A percentile compares a stretch with the other conserved stretches of the same genome.
Evolutionary conservation across 2,329 filamentous ascomycete species (phyloP).

Genomic region (Alternaria triticimaculans): DNA sequence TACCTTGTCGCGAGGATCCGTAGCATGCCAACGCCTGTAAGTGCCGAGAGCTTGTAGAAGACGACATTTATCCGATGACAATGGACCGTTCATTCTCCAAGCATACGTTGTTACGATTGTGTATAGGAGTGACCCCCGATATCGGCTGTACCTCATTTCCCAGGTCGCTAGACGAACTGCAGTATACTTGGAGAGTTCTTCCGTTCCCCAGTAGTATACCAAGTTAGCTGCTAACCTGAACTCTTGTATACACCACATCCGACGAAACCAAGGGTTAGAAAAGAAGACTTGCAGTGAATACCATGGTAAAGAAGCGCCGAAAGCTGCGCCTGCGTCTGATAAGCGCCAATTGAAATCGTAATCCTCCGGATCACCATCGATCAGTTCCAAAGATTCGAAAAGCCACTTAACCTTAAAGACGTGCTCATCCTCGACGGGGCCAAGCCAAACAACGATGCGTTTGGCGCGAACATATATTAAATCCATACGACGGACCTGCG

Average conservation of each 20-base stretch:
- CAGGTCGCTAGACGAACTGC: not conserved
- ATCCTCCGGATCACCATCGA: not conserved
- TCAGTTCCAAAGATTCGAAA: not conserved
- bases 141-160: fast-evolving
- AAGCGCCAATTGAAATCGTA: not conserved
- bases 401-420: not conserved
- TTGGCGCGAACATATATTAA: not conserved
- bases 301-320: not conserved
- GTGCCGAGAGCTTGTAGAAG: not conserved
- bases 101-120: too few relatives aligned
- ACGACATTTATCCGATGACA: not conserved
- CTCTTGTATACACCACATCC: not conserved
- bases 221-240: not conserved
- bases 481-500: not conserved
- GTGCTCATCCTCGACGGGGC: not conserved
- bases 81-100: not conserved
- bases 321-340: not conserved
- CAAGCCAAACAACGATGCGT: not conserved
- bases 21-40: not conserved
- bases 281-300: not conserved
- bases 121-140: too few relatives aligned
- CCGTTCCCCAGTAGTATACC: not conserved
- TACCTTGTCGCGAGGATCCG: not conserved
- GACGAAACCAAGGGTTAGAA: not conserved
- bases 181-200: not conserved